Conservation (phyloP, 495 filamentous ascomycete species). For the Oidiodendron maius region DNA sequence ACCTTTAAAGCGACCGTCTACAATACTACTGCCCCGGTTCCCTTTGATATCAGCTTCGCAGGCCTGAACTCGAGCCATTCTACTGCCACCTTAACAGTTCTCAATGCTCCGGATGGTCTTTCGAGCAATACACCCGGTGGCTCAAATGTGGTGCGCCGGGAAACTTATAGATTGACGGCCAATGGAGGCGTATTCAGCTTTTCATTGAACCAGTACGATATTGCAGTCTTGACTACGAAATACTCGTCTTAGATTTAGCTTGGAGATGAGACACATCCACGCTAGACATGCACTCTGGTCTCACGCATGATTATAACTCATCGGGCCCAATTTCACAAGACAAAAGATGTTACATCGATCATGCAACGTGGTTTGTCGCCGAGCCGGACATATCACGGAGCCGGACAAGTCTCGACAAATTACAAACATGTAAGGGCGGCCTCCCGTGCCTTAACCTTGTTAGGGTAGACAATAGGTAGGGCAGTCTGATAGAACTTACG, state of each 20-base stretch:
- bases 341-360: no score
- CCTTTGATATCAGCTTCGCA: slow-evolving; percentile 49
- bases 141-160: slow-evolving; percentile 33
- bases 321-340: no score
- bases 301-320: no score
- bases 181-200: slow-evolving; percentile 32
- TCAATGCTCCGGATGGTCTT: slow-evolving; percentile 42
- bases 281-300: no score
- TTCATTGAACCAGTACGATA: slow-evolving; percentile 29
- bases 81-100: slow-evolving; percentile 48
- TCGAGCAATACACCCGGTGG: slow-evolving; percentile 28
- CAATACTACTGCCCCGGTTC: slow-evolving; percentile 48
- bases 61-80: slow-evolving; percentile 39
- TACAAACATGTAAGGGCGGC: no score
- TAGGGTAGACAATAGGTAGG: no score
- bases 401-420: no score
- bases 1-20: slow-evolving; percentile 62
- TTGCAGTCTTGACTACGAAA: slow-evolving; percentile 31
- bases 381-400: no score
- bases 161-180: slow-evolving; percentile 30
- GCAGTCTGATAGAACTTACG: no score
- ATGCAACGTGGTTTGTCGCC: no score
- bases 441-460: no score
- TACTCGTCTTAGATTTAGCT: not conserved
- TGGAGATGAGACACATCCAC: not conserved